These are phyloP conservation scores for Phellopilus nigrolimitatus DNA, from an alignment of 1,284 basidiomycete species.

Conservation along the genomic window DNA sequence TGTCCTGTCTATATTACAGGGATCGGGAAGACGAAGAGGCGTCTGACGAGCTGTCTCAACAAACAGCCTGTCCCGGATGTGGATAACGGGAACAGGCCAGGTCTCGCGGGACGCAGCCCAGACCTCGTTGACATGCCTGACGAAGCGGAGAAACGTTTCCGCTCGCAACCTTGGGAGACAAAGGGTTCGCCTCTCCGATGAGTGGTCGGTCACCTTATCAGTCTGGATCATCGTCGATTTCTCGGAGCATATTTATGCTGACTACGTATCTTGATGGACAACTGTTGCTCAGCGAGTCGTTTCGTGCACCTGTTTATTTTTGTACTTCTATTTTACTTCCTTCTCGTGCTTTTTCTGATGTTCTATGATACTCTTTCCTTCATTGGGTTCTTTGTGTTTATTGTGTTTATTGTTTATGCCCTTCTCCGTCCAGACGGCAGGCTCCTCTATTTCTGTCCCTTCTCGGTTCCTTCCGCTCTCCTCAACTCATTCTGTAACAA, in stretches of 20 bases:
- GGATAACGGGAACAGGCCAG: neutral
- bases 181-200: slow-evolving; percentile 12
- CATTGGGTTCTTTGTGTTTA: neutral
- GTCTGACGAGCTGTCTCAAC: slow-evolving; percentile 59
- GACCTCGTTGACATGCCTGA: neutral
- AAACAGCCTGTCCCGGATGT: neutral
- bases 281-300: neutral
- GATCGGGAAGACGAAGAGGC: slow-evolving; percentile 79
- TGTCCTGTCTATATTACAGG: slow-evolving; percentile 37
- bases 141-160: neutral
- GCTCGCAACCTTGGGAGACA: slow-evolving; percentile 9
- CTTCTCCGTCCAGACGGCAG: neutral
- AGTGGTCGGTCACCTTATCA: neutral
- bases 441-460: neutral
- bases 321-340: slow-evolving; percentile 1
- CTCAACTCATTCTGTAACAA: neutral
- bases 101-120: neutral
- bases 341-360: neutral
- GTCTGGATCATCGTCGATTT: neutral
- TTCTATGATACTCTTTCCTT: neutral
- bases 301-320: neutral
- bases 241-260: neutral
- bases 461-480: neutral
- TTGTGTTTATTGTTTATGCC: neutral
- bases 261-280: neutral